Conservation (phyloP, 2,329 filamentous ascomycete genomes). For the Fusarium burgessii region DNA sequence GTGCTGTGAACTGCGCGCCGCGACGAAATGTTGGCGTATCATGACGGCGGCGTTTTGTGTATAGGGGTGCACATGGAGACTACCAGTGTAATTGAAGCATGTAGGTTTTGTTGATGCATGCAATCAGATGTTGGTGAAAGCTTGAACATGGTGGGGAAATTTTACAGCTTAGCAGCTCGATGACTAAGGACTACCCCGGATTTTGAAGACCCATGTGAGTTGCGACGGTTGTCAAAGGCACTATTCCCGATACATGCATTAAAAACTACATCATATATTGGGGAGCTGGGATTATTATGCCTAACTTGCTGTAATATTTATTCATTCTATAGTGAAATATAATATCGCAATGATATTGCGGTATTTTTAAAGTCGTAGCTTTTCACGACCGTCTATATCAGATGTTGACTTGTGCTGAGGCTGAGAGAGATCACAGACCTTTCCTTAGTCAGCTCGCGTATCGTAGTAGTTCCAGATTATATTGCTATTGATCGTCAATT, state of each 20-base stretch:
- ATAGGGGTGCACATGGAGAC: not conserved
- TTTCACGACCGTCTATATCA: not conserved
- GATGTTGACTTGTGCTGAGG: not conserved
- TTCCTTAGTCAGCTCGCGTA: not conserved
- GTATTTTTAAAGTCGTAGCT: too few species aligned
- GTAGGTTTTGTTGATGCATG: not conserved
- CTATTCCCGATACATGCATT: not conserved
- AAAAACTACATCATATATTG: not conserved
- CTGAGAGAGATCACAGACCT: too few species aligned
- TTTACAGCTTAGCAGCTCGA: constrained; percentile 19
- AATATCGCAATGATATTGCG: too few species aligned
- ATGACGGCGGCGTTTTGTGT: constrained; percentile 32
- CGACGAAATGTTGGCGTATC: constrained; percentile 55
- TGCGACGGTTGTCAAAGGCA: not conserved
- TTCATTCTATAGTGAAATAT: too few species aligned
- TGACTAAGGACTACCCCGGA: constrained; percentile 38
- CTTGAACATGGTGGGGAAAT: constrained; percentile 12
- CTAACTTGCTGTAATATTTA: too few species aligned
- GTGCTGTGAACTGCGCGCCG: constrained; percentile 65
- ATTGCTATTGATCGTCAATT: too few species aligned
- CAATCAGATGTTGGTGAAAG: not conserved
- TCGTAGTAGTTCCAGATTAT: not conserved
- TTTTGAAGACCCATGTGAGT: constrained; percentile 11
- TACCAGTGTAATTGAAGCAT: constrained; percentile 24
- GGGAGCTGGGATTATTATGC: too few species aligned